phyloP scores from a whole-genome alignment of 2,329 filamentous ascomycete species.

The Xylariaceae sp. region DNA sequence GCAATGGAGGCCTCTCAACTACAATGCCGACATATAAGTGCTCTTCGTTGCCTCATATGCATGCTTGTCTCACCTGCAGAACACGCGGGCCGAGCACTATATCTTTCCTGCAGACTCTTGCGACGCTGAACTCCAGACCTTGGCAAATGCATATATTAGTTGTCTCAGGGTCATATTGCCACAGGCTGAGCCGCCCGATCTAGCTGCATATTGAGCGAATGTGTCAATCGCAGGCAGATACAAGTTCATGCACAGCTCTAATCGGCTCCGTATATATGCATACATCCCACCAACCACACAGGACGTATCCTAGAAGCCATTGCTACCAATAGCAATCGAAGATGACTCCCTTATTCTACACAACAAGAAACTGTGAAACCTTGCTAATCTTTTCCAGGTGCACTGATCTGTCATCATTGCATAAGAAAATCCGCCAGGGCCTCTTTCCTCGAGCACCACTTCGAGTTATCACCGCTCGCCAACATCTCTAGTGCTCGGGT shows the following conservation, averaged over 20 bases:
- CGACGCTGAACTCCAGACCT: not conserved
- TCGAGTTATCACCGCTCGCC: not conserved
- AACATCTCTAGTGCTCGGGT: not conserved
- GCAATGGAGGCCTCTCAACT: too few species aligned
- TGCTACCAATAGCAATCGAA: conserved; percentile 5
- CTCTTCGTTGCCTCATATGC: too few species aligned
- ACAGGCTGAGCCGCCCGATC: not conserved
- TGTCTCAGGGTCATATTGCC: too few species aligned
- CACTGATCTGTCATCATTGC: not conserved
- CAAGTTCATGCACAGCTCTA: not conserved
- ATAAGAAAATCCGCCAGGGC: too few species aligned
- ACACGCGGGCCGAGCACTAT: too few species aligned
- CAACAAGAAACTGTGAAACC: not conserved
- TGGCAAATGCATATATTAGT: too few species aligned
- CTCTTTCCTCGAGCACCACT: too few species aligned
- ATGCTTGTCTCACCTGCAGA: too few species aligned
- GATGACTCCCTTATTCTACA: too few species aligned
- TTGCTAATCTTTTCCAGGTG: not conserved
- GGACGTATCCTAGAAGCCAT: not conserved
- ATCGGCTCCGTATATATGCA: not conserved
- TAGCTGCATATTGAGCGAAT: not conserved
- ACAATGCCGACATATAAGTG: too few species aligned
- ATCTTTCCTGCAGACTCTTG: not conserved
- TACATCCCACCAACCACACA: not conserved
- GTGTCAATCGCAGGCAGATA: not conserved